Base-by-base conservation (phyloP, 2,329 filamentous ascomycete genomes). In the Colletotrichum siamense region DNA sequence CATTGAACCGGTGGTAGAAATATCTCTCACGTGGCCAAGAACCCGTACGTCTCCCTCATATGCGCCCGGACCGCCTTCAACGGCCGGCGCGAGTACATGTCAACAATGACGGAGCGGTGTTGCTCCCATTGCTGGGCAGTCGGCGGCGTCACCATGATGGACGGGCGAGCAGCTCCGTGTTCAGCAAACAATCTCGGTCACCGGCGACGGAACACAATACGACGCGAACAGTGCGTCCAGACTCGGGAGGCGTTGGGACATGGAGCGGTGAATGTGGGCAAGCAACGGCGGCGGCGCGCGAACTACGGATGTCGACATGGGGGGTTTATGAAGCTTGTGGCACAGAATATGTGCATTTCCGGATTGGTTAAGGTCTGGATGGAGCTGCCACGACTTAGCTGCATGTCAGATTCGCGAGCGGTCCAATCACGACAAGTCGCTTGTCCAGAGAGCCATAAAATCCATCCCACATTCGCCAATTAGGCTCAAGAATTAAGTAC, bases 11-110 rank as follows among this genome's bases (percentile, higher is more conserved):
- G 6, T 39, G 39, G n/a, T 10, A 16, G 32, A 15, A n/a, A 32
- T 22, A 26, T 32, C 66, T 71, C 75, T 75, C 55, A 77, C 75
- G 75, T 75, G 39, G 75, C 75, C 12, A 71, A 22, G 63, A 77
- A 77, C 6, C 72, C 71, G 12, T 75, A 34, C 2, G 2, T 22
- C 8, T 62, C 44, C 24, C 36, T 55, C 22, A 77, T 73, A 13
- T 71, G 59, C 28, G 61, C 52, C n/a, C 36, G 52, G 28, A 75
- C 59, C 44, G 16, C 22, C 52, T 69, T 69, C 39, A 77, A 65
- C 16, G 75, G 62, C 22, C 39, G 61, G 10, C 52, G 66, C 22
- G 57, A 55, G 57, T 77, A 77, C 61, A 77, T 16, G 8, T 75
- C 52, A 26, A 22, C 15, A 13, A 77, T 77, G 36, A 71, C 59